These are phyloP conservation scores for Suillus weaverae DNA, from an alignment of 768 basidiomycete species.

Conservation along the genomic window DNA sequence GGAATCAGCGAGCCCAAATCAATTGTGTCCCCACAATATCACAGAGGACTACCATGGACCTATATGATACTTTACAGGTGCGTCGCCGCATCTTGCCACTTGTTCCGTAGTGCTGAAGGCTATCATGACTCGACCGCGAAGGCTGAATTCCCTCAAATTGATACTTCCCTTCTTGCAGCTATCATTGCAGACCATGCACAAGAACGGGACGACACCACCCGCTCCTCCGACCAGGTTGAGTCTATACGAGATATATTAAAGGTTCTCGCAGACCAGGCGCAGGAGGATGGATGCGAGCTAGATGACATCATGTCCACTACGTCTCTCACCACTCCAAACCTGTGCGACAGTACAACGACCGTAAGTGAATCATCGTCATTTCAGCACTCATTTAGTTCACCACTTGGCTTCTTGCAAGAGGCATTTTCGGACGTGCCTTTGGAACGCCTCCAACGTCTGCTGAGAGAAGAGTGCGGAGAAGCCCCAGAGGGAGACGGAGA, in stretches of 20 bases:
- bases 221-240: constrained; percentile 40
- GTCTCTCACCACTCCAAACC: constrained; percentile 47
- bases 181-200: constrained; percentile 52
- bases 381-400: constrained; percentile 53
- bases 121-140: constrained; percentile 28
- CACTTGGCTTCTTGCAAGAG: constrained; percentile 68
- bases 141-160: constrained; percentile 75
- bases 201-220: constrained; percentile 38
- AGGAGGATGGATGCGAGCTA: constrained; percentile 32
- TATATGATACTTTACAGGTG: constrained; percentile 49
- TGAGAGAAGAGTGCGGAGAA: constrained; percentile 40
- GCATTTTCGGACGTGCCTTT: constrained; percentile 62
- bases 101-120: not conserved
- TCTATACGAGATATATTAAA: constrained; percentile 51
- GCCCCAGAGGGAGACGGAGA: constrained; percentile 27
- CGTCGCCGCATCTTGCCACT: constrained; percentile 6
- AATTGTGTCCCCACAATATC: not conserved
- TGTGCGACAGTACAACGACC: constrained; percentile 36
- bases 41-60: constrained; percentile 15
- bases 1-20: not conserved
- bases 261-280: constrained; percentile 61
- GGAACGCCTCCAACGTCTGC: constrained; percentile 45
- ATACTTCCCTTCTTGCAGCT: constrained; percentile 71
- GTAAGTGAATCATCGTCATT: constrained; percentile 45
- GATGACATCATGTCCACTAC: constrained; percentile 31